Percentiles rank a stretch among this genome's conserved stretches.
These are phyloP conservation scores for Mangifera indica DNA, from an alignment of 345 rosid species.

Conservation along the genomic window DNA sequence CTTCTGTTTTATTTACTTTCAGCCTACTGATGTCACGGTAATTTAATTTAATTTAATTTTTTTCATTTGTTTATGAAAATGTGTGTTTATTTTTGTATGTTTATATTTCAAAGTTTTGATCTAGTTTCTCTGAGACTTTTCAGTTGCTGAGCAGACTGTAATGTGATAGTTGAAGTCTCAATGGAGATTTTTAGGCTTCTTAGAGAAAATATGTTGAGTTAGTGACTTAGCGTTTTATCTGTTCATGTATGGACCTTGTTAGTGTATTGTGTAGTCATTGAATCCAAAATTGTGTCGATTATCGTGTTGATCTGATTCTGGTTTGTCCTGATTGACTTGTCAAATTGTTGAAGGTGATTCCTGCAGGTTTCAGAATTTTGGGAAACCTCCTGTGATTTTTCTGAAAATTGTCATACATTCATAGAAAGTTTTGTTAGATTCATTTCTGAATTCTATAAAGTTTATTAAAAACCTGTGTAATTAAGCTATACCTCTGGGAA, in stretches of 20 bases:
- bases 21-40: constrained; percentile 77
- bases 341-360: too few relatives aligned
- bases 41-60: not conserved
- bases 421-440: too few relatives aligned
- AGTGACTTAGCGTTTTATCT: not conserved
- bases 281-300: not conserved
- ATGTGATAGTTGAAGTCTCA: not conserved
- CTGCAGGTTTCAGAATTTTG: too few relatives aligned
- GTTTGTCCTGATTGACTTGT: not conserved
- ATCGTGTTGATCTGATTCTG: constrained; percentile 9
- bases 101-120: not conserved
- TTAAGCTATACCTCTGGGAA: too few relatives aligned
- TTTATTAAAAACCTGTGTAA: too few relatives aligned
- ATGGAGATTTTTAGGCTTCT: constrained; percentile 4
- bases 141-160: not conserved
- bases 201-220: not conserved
- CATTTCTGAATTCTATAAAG: too few relatives aligned
- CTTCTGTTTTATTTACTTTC: constrained; percentile 68
- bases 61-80: not conserved
- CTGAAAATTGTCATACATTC: too few relatives aligned
- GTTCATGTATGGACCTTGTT: not conserved
- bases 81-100: not conserved
- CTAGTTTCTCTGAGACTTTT: not conserved
- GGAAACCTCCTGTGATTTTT: too few relatives aligned
- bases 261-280: not conserved